phyloP scores from a whole-genome alignment of 2,329 filamentous ascomycete genomes.

The Penicillium hordei region DNA sequence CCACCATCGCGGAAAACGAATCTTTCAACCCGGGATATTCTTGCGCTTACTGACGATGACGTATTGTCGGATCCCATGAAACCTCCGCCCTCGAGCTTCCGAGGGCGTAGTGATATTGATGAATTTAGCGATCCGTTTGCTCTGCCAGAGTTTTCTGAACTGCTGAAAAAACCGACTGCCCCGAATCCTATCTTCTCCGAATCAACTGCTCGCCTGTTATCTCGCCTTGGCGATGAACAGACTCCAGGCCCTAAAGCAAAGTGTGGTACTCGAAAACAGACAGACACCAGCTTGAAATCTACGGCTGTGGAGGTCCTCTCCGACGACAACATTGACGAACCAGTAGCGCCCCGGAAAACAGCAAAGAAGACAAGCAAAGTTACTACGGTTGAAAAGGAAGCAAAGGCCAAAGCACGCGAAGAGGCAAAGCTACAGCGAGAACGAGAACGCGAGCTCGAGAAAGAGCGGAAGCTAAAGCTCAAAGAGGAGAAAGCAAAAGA shows the following conservation, averaged over 20 bases:
- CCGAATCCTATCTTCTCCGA: conserved; percentile 36
- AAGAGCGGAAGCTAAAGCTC: conserved; percentile 46
- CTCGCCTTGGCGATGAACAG: conserved; percentile 26
- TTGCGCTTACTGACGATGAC: conserved; percentile 41
- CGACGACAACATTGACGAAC: conserved; percentile 47
- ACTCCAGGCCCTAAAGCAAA: not conserved
- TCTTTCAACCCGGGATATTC: conserved; percentile 23
- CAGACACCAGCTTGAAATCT: not conserved
- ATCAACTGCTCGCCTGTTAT: conserved; percentile 43
- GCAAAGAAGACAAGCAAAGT: conserved; percentile 43
- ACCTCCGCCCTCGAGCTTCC: not conserved
- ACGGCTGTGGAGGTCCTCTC: conserved; percentile 18
- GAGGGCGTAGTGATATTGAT: conserved; percentile 30
- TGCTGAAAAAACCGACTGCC: conserved; percentile 23
- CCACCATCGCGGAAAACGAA: conserved; percentile 1
- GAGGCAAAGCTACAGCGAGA: conserved; percentile 49
- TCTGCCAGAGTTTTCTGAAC: conserved; percentile 28
- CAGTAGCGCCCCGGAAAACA: conserved; percentile 41
- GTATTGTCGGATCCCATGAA: conserved; percentile 15
- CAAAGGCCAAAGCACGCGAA: conserved; percentile 57
- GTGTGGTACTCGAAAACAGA: conserved; percentile 10
- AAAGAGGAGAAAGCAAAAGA: conserved; percentile 61
- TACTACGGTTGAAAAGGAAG: conserved; percentile 38
- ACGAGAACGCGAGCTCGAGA: conserved; percentile 58
- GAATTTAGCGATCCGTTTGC: conserved; percentile 36